phyloP scores from a whole-genome alignment of 345 rosid genomes.

The Eucalyptus camaldulensis region DNA sequence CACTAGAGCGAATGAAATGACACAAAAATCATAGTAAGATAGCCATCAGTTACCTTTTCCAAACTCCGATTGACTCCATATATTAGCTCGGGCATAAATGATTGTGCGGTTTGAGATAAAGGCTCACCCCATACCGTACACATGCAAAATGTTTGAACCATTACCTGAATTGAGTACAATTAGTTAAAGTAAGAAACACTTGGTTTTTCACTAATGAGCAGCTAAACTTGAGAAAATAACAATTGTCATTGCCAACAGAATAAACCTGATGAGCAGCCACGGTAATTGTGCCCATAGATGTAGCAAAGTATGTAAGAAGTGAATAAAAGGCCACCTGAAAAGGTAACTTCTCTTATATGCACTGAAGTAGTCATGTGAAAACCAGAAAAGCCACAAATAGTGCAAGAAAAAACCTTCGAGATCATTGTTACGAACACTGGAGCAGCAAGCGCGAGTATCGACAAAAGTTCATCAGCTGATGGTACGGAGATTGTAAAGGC shows the following conservation, averaged over 20 bases:
- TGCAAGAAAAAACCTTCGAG: constrained; percentile 36
- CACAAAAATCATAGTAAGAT: neutral
- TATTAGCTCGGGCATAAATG: constrained; percentile 48
- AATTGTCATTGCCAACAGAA: neutral
- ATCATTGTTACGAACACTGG: constrained; percentile 72
- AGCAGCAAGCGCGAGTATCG: constrained; percentile 56
- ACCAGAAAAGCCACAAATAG: neutral
- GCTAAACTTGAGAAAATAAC: neutral
- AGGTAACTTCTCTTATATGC: neutral
- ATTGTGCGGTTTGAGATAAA: constrained; percentile 50
- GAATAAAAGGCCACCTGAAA: constrained; percentile 30
- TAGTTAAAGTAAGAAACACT: neutral
- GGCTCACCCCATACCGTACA: constrained; percentile 42
- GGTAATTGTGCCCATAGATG: constrained; percentile 26
- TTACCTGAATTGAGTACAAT: neutral
- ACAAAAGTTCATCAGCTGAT: constrained; percentile 36
- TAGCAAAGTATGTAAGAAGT: constrained; percentile 24
- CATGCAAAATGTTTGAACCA: constrained; percentile 24
- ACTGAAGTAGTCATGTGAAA: neutral
- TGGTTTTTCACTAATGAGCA: neutral
- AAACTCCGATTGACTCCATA: constrained; percentile 25
- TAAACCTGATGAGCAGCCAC: constrained; percentile 47
- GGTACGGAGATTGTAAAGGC: constrained; percentile 54
- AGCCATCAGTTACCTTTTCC: constrained; percentile 14
- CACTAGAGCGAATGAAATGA: neutral